Evolutionary conservation across 202 grass and related monocot species (phyloP).

Genomic region (Schoenoplectus tabernaemontani): DNA sequence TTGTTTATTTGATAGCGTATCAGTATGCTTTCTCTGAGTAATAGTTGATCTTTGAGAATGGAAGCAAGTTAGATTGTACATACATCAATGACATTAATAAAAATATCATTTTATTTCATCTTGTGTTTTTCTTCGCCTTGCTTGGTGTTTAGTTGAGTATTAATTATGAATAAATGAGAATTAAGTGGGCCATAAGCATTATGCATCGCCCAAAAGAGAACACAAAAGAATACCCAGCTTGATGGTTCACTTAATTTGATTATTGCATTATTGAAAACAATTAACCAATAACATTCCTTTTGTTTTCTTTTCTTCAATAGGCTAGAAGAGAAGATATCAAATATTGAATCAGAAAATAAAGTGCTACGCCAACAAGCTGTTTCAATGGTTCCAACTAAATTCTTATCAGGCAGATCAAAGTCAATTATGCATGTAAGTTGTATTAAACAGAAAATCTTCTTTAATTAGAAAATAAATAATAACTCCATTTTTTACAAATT

Average conservation of each 20-base stretch:
- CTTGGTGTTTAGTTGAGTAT: constrained; percentile 8
- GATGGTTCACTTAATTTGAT: constrained; percentile 3
- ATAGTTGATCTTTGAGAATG: constrained; percentile 6
- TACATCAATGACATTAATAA: constrained; percentile 19
- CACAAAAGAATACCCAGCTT: neutral
- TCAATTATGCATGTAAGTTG: constrained; percentile 71
- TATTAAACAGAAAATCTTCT: neutral
- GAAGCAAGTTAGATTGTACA: constrained; percentile 18
- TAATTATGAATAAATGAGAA: constrained; percentile 1
- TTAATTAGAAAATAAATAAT: neutral
- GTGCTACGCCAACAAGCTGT: constrained; percentile 98
- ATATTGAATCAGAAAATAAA: constrained; percentile 99
- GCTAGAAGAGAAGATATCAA: constrained; percentile 94
- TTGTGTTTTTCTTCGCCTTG: constrained; percentile 8
- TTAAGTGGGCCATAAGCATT: constrained; percentile 6
- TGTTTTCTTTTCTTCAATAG: constrained; percentile 46
- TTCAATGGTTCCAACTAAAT: constrained; percentile 83
- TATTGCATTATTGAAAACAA: constrained; percentile 25
- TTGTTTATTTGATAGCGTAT: neutral
- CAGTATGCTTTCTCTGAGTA: neutral
- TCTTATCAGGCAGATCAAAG: constrained; percentile 86
- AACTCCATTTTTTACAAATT: neutral
- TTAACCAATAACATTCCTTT: constrained; percentile 26
- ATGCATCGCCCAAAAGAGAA: constrained; percentile 2
- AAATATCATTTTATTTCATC: constrained; percentile 18